phyloP scores from a whole-genome alignment of 495 filamentous ascomycete species.

The Penicillium mononematosum region DNA sequence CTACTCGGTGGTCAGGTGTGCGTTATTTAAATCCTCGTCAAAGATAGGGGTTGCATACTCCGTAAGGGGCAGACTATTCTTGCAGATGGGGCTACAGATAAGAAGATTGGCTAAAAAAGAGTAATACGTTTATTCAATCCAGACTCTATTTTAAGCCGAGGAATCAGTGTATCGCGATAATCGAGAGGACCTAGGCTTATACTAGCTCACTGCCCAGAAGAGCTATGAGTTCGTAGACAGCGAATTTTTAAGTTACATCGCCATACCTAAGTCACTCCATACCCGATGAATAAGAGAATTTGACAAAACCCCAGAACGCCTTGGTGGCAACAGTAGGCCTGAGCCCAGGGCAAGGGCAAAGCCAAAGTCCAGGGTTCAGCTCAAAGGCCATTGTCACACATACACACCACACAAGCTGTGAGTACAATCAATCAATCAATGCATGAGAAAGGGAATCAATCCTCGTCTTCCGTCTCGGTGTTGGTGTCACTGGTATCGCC shows the following conservation, averaged over 20 bases:
- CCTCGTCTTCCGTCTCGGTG: constrained; percentile 73
- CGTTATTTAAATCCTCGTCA: too few relatives aligned
- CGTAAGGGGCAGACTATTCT: too few relatives aligned
- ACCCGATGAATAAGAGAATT: constrained; percentile 17
- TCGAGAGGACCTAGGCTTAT: neutral
- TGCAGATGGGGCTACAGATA: too few relatives aligned
- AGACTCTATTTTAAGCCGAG: too few relatives aligned
- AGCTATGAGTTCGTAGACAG: neutral
- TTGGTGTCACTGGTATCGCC: constrained; percentile 75
- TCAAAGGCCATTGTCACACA: constrained; percentile 15
- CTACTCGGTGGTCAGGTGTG: too few relatives aligned
- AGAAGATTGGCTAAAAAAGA: too few relatives aligned
- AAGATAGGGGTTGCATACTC: too few relatives aligned
- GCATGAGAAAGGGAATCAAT: constrained; percentile 31
- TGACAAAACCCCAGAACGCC: constrained; percentile 6
- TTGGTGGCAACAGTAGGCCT: constrained; percentile 1
- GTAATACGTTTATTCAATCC: too few relatives aligned
- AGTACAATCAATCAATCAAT: constrained; percentile 31
- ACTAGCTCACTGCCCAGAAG: neutral
- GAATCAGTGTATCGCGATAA: neutral
- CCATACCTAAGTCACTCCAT: constrained; percentile 12
- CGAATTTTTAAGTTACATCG: neutral
- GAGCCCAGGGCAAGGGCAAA: neutral
- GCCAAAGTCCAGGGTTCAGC: constrained; percentile 5
- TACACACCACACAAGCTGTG: constrained; percentile 25